Percentiles rank a stretch among this genome's conserved stretches.
These are phyloP conservation scores for Puya raimondii DNA, from an alignment of 176 grass and related monocot species.

Conservation along the genomic window DNA sequence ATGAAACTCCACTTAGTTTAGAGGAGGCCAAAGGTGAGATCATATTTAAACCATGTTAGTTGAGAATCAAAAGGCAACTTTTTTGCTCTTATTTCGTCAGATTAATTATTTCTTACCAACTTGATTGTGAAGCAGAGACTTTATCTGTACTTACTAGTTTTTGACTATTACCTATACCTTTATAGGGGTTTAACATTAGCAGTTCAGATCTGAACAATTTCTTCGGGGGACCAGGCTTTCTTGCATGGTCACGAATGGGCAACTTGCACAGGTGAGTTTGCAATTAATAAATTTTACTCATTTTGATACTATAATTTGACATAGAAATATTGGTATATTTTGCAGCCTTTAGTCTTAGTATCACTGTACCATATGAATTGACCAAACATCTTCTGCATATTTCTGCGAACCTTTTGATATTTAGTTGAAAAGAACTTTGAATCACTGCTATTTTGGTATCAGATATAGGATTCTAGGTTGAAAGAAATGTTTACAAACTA, in stretches of 20 bases:
- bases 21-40: neutral
- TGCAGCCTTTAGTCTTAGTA: neutral
- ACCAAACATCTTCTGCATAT: neutral
- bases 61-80: neutral
- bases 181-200: slow-evolving; percentile 61
- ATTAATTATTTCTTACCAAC: neutral
- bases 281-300: neutral
- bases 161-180: slow-evolving; percentile 2
- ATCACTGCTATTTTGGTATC: no score
- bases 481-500: no score
- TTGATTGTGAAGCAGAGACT: neutral
- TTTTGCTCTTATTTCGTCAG: neutral
- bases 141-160: slow-evolving; percentile 11
- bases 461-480: no score
- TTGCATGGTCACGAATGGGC: slow-evolving; percentile 78
- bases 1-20: no score
- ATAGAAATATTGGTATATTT: neutral
- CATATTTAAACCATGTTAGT: neutral
- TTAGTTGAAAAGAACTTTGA: no score
- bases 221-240: slow-evolving; percentile 64
- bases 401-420: neutral
- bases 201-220: slow-evolving; percentile 53
- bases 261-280: slow-evolving; percentile 67
- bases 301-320: neutral
- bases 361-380: neutral